A percentile compares a stretch with the other conserved stretches of the same genome.
Conservation (phyloP, 2,329 filamentous ascomycete species). For the Chaetomium olivaceum region DNA sequence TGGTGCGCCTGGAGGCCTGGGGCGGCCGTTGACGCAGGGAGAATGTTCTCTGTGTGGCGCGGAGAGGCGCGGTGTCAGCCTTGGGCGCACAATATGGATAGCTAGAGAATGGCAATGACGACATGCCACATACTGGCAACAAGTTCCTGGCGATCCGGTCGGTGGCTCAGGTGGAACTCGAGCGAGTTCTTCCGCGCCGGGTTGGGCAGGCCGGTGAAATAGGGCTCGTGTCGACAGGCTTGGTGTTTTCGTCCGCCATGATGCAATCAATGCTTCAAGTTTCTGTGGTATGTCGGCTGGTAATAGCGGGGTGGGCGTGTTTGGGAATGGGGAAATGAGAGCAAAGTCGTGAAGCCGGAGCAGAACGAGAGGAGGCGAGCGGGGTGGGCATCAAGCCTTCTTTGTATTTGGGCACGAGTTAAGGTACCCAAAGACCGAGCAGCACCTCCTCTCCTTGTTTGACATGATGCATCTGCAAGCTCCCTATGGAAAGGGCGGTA, state of each 20-base stretch:
- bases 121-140: conserved; percentile 65
- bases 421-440: not conserved
- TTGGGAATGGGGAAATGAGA: not conserved
- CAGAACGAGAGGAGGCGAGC: not conserved
- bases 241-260: conserved; percentile 26
- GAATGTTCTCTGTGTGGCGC: conserved; percentile 70
- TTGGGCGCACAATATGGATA: not conserved
- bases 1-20: conserved; percentile 79
- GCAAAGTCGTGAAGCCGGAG: not conserved
- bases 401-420: conserved; percentile 24
- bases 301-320: not conserved
- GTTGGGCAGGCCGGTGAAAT: conserved; percentile 55
- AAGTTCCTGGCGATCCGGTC: conserved; percentile 73
- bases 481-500: conserved; percentile 10
- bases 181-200: conserved; percentile 65
- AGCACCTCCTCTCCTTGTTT: conserved; percentile 2
- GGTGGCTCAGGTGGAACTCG: conserved; percentile 70
- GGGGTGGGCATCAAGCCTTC: conserved; percentile 8
- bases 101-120: not conserved
- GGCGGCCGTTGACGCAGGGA: conserved; percentile 74
- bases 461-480: conserved; percentile 16
- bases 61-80: conserved; percentile 13
- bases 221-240: conserved; percentile 55
- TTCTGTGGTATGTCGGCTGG: not conserved
- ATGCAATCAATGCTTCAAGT: conserved; percentile 2